Base-by-base conservation (phyloP, 768 basidiomycete species). In the Auricularia sp. region DNA sequence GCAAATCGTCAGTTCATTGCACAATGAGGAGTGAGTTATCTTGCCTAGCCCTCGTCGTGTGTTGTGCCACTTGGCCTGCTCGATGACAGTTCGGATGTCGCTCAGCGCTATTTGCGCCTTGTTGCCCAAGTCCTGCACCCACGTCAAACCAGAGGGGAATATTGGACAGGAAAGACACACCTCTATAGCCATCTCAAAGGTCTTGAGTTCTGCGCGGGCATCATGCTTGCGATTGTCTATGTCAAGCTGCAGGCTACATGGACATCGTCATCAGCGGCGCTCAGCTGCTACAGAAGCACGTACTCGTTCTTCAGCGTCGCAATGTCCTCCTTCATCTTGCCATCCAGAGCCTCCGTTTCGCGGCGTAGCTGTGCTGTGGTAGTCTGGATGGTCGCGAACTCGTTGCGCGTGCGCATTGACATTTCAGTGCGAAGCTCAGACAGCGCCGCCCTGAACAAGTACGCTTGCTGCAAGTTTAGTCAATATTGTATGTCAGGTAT, bases 281-380 rank as follows among this genome's bases (percentile, higher is more conserved):
- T 21, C 24, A 13, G 59, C 58, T 16, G 45, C 63, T 64, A 45
- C 65, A 66, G 33, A 62, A 68, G 56, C 64, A 11, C 59, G 16
- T 69, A 96, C 94, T 98, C 95, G 71, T 98, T 95, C 75, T 91
- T 94, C 69, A 99, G 79, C 56, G 83, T 89, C 16, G 83, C 85
- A 29, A 98, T 77, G 68, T 95, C 92, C 74, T 97, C 94, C 77
- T 95, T 96, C 86, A 99, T 89, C 77, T 91, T 95, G 51, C 89
- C 86, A 70, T 89, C 86, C 58, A 98, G 75, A 2, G 81, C 77
- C 71, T 99, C 96, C 14, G 94, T 87, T 54, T 98, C 97, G 67
- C 93, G 79, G 66, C 94, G 83, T 18, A 96, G 80, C 3, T 88
- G 85, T n/a, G 85, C 76, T 3, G 88, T 85, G 44, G 88, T 79